phyloP scores from a whole-genome alignment of 1,139 yeast genomes.

The Citeromyces siamensis region DNA sequence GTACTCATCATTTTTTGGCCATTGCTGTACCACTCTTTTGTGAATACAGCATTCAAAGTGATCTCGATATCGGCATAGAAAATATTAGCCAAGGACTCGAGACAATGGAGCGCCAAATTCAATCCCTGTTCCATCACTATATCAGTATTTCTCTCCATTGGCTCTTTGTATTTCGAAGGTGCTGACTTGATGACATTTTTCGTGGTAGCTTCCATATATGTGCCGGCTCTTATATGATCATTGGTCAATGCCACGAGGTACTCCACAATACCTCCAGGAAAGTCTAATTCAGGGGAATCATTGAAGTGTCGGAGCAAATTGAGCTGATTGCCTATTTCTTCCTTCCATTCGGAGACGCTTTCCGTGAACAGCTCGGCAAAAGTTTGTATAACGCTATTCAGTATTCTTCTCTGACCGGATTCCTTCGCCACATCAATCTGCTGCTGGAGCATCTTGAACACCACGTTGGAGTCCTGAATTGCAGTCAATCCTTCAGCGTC shows the following conservation, averaged over 20 bases:
- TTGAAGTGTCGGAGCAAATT: conserved; percentile 28
- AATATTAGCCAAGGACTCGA: conserved; percentile 50
- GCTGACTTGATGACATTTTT: conserved; percentile 55
- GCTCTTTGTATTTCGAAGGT: conserved; percentile 45
- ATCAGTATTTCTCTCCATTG: conserved; percentile 45
- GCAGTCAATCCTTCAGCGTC: conserved; percentile 55
- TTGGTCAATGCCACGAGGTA: conserved; percentile 78
- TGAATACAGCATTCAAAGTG: conserved; percentile 34
- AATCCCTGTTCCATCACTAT: conserved; percentile 66
- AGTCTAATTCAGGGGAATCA: conserved; percentile 24
- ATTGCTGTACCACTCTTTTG: conserved; percentile 31
- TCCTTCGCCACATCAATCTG: conserved; percentile 91
- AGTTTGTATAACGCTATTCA: conserved; percentile 72
- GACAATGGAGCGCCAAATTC: conserved; percentile 59
- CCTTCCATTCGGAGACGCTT: conserved; percentile 52
- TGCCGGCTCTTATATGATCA: conserved; percentile 79
- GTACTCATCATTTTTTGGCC: conserved; percentile 39
- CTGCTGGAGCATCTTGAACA: conserved; percentile 75
- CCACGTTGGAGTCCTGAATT: conserved; percentile 60
- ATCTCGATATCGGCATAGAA: conserved; percentile 57
- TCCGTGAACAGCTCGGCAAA: conserved; percentile 51
- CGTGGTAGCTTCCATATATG: conserved; percentile 64
- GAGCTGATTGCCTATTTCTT: conserved; percentile 48
- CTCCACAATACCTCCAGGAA: conserved; percentile 72
- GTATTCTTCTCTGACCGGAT: conserved; percentile 70